Conservation (phyloP, 208 protist genomes). For the Cochliopodium minus region DNA sequence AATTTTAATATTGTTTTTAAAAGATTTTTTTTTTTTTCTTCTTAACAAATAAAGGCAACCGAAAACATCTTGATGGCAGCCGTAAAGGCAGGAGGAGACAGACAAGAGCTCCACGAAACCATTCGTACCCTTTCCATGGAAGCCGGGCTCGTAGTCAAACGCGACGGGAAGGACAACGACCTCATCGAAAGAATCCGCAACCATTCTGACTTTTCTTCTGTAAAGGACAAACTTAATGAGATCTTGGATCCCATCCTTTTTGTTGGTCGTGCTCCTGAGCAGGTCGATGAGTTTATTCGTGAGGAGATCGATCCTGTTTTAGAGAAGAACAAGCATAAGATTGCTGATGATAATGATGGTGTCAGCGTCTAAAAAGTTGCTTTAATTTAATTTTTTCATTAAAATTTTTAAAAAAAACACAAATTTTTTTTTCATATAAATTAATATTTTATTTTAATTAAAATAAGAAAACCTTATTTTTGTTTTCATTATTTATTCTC, state of each 20-base stretch:
- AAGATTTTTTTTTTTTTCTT: too few species aligned
- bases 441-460: too few species aligned
- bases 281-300: constrained; percentile 23
- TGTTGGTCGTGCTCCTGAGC: constrained; percentile 22
- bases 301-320: constrained; percentile 24
- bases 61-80: constrained; percentile 48
- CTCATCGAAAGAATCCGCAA: constrained; percentile 30
- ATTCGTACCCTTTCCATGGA: constrained; percentile 35
- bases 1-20: too few species aligned
- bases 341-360: too few species aligned
- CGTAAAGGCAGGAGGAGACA: constrained; percentile 39
- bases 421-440: too few species aligned
- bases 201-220: constrained; percentile 21
- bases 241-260: constrained; percentile 25
- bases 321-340: constrained; percentile 1
- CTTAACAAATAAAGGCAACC: too few species aligned
- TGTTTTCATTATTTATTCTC: too few species aligned
- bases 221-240: constrained; percentile 16
- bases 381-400: too few species aligned
- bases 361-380: too few species aligned
- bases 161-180: constrained; percentile 33
- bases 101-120: constrained; percentile 33
- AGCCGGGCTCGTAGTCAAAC: constrained; percentile 26
- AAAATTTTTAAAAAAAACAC: too few species aligned
- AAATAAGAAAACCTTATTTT: too few species aligned